Evolutionary conservation across 176 grass and related monocot genomes (phyloP), one percentile per base, ranked within the genome.

Genomic region (Coix lacrymajobi): DNA sequence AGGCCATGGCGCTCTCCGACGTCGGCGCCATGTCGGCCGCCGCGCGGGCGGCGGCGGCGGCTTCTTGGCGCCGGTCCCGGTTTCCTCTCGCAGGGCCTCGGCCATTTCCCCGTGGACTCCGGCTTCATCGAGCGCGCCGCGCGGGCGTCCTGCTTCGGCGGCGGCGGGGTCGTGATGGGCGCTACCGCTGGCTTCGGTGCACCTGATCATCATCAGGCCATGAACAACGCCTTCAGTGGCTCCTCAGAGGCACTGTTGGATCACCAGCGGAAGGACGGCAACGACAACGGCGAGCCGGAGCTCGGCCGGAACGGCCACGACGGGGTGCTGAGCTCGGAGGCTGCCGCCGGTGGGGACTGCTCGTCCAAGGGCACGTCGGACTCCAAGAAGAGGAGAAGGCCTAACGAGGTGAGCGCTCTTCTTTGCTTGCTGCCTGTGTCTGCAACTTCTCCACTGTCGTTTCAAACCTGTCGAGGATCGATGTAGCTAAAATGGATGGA

Each of bases 101-200:
- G 83, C 4, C 89, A 94, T 85, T 99, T 94, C 89, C n/a, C 91
- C 0, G 81, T 87, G 14, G 93, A 96, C 82, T 82, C 97, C 6
- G 89, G 84, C 58, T 99, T 99, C 85, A 99, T 94, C 78, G 87
- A 92, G 78, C 86, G 87, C 22, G 87, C 93, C n/a, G 91, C 91
- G 41, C 84, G 91, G 71, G 91, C 92, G 32, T 92, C 97, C 1
- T 92, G 93, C 85, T 99, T 94, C 51, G 48, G 78, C 51, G 76
- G 70, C 8, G 69, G n/a, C n/a, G n/a, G n/a, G n/a, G 56, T 73
- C 3, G 71, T 79, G 65, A 85, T 91, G 81, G 67, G 30, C 26
- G 24, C 32, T 10, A 72, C 37, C 58, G 56, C 74, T 20, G 63
- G 78, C 32, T 95, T 44, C 34, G 66, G 82, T 1, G 58, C 71